phyloP scores from a whole-genome alignment of 2,329 filamentous ascomycete species.

The Diaporthe sp. region DNA sequence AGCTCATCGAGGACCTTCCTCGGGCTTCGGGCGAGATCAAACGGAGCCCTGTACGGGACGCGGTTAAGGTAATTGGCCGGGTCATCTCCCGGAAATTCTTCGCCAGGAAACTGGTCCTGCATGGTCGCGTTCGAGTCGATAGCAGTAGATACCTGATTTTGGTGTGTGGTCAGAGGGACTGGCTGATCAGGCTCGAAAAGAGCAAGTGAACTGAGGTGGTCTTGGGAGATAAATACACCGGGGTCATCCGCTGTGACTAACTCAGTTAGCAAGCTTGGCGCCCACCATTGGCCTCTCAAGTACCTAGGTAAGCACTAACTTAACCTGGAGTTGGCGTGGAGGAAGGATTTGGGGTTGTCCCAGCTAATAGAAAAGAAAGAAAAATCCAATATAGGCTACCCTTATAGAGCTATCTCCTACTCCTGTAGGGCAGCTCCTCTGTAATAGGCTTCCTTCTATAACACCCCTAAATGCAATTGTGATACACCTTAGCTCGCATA shows the following conservation, averaged over 20 bases:
- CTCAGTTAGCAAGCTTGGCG: neutral
- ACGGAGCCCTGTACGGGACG: neutral
- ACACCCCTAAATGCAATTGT: too few relatives aligned
- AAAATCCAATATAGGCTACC: too few relatives aligned
- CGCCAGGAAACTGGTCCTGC: neutral
- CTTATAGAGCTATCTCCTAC: too few relatives aligned
- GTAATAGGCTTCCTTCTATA: too few relatives aligned
- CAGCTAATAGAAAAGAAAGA: too few relatives aligned
- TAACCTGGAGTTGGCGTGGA: too few relatives aligned
- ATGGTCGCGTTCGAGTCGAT: neutral
- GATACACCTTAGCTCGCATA: too few relatives aligned
- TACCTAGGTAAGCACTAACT: too few relatives aligned
- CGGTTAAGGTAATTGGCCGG: neutral
- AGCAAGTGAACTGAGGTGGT: neutral
- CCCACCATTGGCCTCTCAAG: neutral
- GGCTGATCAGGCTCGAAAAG: neutral
- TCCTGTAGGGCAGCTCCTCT: too few relatives aligned
- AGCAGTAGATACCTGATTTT: neutral
- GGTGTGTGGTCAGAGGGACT: neutral
- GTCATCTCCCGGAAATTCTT: slow-evolving; percentile 21
- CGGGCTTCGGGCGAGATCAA: slow-evolving; percentile 2
- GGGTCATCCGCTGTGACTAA: neutral
- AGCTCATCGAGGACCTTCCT: slow-evolving; percentile 17
- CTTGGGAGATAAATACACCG: slow-evolving; percentile 1
- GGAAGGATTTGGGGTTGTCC: too few relatives aligned